Percentiles rank a stretch among this genome's conserved stretches.
Conservation (phyloP, 129 eudicot genomes). For the Saussurea involucrata region DNA sequence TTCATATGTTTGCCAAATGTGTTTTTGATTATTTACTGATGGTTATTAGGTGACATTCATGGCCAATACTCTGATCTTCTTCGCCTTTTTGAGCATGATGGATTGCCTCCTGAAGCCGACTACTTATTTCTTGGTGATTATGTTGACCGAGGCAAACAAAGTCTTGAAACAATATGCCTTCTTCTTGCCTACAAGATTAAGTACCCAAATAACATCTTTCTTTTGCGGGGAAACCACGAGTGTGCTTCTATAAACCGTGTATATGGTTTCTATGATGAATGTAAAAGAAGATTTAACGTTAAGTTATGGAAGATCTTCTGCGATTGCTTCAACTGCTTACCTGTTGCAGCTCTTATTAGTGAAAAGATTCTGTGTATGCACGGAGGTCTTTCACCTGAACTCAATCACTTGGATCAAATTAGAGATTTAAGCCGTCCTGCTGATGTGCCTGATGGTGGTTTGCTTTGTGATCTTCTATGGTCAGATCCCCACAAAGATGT, state of each 20-base stretch:
- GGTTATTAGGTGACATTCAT: slow-evolving; percentile 51
- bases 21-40: background rate
- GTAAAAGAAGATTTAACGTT: slow-evolving; percentile 47
- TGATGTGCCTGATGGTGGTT: slow-evolving; percentile 43
- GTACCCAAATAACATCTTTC: slow-evolving; percentile 46
- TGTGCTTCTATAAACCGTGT: slow-evolving; percentile 52
- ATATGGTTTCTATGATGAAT: slow-evolving; percentile 46
- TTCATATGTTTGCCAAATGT: background rate
- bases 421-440: slow-evolving; percentile 40
- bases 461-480: slow-evolving; percentile 60
- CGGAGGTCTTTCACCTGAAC: slow-evolving; percentile 64
- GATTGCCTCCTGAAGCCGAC: slow-evolving; percentile 48
- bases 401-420: slow-evolving; percentile 46
- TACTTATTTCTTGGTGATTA: slow-evolving; percentile 63
- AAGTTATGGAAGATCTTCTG: slow-evolving; percentile 45
- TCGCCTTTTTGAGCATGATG: slow-evolving; percentile 53
- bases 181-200: slow-evolving; percentile 47
- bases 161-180: slow-evolving; percentile 56
- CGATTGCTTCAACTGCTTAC: slow-evolving; percentile 54
- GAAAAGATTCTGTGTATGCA: slow-evolving; percentile 63
- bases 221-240: slow-evolving; percentile 46
- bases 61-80: slow-evolving; percentile 69
- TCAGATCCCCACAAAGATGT: slow-evolving; percentile 61
- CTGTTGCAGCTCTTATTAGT: slow-evolving; percentile 51
- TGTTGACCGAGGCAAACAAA: slow-evolving; percentile 62